Percentiles rank a stretch among this genome's conserved stretches.
These are phyloP conservation scores for Piromyces finnis DNA, from an alignment of 192 early-diverging fungal species.

Conservation along the genomic window DNA sequence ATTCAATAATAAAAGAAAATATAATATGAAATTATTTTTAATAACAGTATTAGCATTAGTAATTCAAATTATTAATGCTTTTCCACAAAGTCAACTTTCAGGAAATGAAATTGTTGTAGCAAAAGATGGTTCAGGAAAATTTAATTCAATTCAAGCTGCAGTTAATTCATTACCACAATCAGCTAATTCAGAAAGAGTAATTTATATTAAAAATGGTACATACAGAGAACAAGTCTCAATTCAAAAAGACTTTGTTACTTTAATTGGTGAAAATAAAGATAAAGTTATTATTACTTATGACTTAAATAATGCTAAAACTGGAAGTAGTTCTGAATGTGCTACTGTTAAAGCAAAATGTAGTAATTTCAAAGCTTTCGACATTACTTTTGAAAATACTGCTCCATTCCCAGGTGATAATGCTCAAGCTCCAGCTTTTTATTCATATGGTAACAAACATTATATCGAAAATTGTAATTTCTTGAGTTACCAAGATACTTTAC, in stretches of 20 bases:
- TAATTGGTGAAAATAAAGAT: neutral
- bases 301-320: neutral
- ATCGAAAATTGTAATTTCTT: neutral
- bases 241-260: neutral
- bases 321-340: neutral
- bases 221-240: slow-evolving; percentile 1
- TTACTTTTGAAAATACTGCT: slow-evolving; percentile 1
- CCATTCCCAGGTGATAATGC: neutral
- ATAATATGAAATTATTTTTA: neutral
- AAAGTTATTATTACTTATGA: neutral
- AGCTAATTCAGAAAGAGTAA: neutral
- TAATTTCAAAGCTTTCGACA: slow-evolving; percentile 1
- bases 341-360: neutral
- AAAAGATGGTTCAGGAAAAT: neutral
- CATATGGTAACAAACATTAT: neutral
- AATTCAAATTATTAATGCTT: neutral
- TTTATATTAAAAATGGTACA: slow-evolving; percentile 1
- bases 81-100: neutral
- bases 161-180: neutral
- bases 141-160: neutral
- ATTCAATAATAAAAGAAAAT: no score
- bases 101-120: neutral
- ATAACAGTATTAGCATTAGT: neutral
- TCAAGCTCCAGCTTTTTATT: neutral
- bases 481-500: neutral